These are phyloP conservation scores for Flaveria bidentis DNA, from an alignment of 129 eudicot genomes.

Conservation along the genomic window DNA sequence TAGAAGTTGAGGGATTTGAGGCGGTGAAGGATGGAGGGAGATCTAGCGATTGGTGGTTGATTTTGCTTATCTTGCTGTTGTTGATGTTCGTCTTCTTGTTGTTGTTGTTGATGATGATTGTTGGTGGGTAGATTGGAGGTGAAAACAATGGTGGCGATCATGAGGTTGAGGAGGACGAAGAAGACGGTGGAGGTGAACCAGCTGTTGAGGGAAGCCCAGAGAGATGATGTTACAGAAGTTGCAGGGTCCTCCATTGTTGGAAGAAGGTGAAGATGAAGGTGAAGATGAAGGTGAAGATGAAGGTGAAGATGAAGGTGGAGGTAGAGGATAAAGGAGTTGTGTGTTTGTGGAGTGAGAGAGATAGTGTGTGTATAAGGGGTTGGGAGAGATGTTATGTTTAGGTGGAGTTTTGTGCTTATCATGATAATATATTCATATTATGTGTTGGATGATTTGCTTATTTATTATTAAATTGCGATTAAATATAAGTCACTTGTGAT, in stretches of 20 bases:
- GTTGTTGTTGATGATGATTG: conserved; percentile 26
- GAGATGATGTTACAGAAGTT: conserved; percentile 41
- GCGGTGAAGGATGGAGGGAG: conserved; percentile 74
- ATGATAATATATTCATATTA: not conserved
- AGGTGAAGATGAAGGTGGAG: no score
- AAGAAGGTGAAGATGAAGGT: not conserved
- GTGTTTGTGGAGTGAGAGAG: not conserved
- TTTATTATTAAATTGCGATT: no score
- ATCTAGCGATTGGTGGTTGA: conserved; percentile 39
- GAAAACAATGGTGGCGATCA: conserved; percentile 80
- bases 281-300: not conserved
- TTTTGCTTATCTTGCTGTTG: not conserved
- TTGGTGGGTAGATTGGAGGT: conserved; percentile 56
- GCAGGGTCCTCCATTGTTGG: conserved; percentile 63
- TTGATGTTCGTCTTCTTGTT: conserved; percentile 15
- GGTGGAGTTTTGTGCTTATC: conserved; percentile 7
- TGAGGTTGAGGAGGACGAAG: conserved; percentile 80
- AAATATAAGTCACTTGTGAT: no score
- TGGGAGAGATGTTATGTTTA: not conserved
- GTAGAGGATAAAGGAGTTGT: conserved; percentile 4
- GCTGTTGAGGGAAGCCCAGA: conserved; percentile 79
- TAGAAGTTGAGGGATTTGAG: conserved; percentile 64
- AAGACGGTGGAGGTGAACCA: conserved; percentile 91
- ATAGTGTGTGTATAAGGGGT: not conserved
- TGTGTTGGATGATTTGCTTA: no score